phyloP scores from a whole-genome alignment of 225 moss, liverwort and hornwort species.

The Marchantia paleacea region DNA sequence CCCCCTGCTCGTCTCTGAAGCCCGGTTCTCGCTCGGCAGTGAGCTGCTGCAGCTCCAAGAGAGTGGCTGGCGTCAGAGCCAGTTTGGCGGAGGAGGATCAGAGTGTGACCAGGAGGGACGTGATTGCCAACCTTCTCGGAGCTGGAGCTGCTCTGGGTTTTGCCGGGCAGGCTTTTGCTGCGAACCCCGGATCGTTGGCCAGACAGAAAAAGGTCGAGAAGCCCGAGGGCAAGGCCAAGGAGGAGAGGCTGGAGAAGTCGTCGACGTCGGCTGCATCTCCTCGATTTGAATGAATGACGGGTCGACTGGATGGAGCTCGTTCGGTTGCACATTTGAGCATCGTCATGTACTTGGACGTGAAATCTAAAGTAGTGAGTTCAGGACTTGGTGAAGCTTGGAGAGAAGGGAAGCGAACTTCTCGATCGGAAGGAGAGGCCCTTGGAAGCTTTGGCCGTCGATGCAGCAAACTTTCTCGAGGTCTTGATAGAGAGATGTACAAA shows the following conservation, averaged over 20 bases:
- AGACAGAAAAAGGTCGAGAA: not conserved
- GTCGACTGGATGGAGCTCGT: no score
- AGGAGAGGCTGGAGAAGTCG: not conserved
- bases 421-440: no score
- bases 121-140: slow-evolving; percentile 30
- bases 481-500: no score
- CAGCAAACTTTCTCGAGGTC: no score
- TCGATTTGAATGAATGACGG: no score
- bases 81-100: slow-evolving; percentile 19
- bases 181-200: slow-evolving; percentile 19
- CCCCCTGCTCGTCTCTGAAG: slow-evolving; percentile 19
- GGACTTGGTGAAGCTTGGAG: no score
- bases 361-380: no score
- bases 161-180: slow-evolving; percentile 21
- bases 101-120: slow-evolving; percentile 5
- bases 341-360: no score
- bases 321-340: no score
- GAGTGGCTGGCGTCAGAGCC: slow-evolving; percentile 19
- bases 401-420: no score
- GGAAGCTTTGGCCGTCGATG: no score
- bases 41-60: not conserved
- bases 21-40: not conserved
- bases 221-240: not conserved
- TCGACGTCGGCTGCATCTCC: no score
- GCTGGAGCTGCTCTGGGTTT: slow-evolving; percentile 29